Base-by-base conservation (phyloP, 352 stramenopile species). In the Pythium rhizo-oryzae region DNA sequence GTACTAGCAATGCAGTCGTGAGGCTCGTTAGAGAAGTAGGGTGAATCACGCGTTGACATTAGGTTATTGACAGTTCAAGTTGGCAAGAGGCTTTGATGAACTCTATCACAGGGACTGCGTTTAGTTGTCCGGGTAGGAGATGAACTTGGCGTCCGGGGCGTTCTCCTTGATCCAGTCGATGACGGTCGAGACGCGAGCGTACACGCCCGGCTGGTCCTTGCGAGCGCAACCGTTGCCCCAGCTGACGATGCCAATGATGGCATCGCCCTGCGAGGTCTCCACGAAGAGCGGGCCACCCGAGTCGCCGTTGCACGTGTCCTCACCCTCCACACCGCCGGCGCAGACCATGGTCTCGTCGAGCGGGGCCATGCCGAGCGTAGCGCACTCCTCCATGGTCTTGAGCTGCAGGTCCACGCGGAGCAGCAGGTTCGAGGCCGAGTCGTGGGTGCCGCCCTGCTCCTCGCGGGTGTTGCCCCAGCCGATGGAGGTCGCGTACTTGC, bases 271-370 rank as follows among this genome's bases (percentile, higher is more conserved):
- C 25, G 69, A 60, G 3, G 35, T 66, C 41, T 59, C 39, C 9
- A 69, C 30, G 21, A 67, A 60, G 4, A 78, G 61, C 25, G 71
- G 67, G 19, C 71, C 71, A 58, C 71, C 71, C 24, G 66, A 75
- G 71, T 78, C 71, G 24, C 71, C 71, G 16, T 71, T 44, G 67
- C 71, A 78, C 23, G 67, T 30, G 57, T 71, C 71, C 44, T 72
- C 21, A 47, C 50, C 51, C 35, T 55, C 35, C 13, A 59, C 46
- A 12, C 65, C 58, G 24, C 60, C 67, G 11, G 67, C 67, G 25
- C 65, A 72, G 39, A 59, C 52, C 52, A 59, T 67, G 23, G 57
- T 67, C 24, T 57, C 43, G 51, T 72, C 65, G 23, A 71, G 52
- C 52, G 52, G 19, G 15, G 13, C 8, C 28, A 37, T 41, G 24